Evolutionary conservation across 257 asterid genomes (phyloP).

Genomic region (Paulownia fortunei): DNA sequence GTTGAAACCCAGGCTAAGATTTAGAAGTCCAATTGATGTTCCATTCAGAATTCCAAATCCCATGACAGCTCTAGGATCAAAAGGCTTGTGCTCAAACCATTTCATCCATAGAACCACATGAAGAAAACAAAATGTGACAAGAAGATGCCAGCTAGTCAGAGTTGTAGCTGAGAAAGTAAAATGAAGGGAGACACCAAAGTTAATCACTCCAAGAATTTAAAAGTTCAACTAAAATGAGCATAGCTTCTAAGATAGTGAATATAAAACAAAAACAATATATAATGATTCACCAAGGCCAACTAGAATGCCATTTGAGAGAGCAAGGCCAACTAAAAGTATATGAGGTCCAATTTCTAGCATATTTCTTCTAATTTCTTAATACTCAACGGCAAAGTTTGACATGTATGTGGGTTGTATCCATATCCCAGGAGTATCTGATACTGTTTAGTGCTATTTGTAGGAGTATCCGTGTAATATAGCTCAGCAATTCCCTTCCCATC

Average conservation of each 20-base stretch:
- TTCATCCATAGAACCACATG: slow-evolving; percentile 85
- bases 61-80: slow-evolving; percentile 90
- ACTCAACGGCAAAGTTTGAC: no score
- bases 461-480: no score
- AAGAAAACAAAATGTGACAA: slow-evolving; percentile 90
- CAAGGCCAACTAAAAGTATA: neutral
- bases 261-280: neutral
- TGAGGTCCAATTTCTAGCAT: neutral
- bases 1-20: slow-evolving; percentile 91
- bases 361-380: no score
- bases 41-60: slow-evolving; percentile 91
- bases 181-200: slow-evolving; percentile 36
- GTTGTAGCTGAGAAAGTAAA: slow-evolving; percentile 75
- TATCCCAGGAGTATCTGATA: no score
- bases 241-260: neutral
- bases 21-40: slow-evolving; percentile 87
- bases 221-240: neutral
- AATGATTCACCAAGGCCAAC: neutral
- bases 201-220: slow-evolving; percentile 26
- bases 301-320: neutral
- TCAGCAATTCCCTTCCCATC: no score
- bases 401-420: no score
- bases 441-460: no score
- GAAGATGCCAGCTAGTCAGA: slow-evolving; percentile 96
- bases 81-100: slow-evolving; percentile 92